Percentiles rank a stretch among this genome's conserved stretches.
Conservation (phyloP, 768 basidiomycete genomes). For the Amanita phalloides region DNA sequence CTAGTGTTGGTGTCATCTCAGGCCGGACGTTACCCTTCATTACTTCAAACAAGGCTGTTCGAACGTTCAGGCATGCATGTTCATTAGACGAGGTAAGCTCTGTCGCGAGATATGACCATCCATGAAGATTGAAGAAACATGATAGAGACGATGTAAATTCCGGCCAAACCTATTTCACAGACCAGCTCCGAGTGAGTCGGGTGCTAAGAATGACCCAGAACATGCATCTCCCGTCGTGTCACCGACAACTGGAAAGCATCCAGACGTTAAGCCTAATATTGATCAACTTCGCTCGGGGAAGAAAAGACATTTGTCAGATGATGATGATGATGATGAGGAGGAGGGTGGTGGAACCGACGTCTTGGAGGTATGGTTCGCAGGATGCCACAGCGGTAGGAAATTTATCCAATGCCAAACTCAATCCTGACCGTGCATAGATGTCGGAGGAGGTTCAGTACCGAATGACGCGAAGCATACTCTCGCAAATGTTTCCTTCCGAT, state of each 20-base stretch:
- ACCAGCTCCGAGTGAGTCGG: slow-evolving; percentile 16
- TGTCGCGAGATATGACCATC: background rate
- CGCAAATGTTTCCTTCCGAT: slow-evolving; percentile 53
- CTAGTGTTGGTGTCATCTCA: slow-evolving; percentile 61
- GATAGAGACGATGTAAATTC: slow-evolving; percentile 56
- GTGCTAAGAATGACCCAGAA: slow-evolving; percentile 17
- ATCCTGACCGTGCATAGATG: slow-evolving; percentile 30
- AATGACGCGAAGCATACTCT: slow-evolving; percentile 35
- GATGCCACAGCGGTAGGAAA: slow-evolving; percentile 55
- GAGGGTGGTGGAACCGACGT: slow-evolving; percentile 29
- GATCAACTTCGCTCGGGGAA: background rate
- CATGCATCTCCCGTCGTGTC: slow-evolving; percentile 11
- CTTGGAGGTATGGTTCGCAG: slow-evolving; percentile 74
- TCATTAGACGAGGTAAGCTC: slow-evolving; percentile 61
- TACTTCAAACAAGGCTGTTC: slow-evolving; percentile 48
- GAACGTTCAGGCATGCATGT: slow-evolving; percentile 67
- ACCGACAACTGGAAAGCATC: background rate
- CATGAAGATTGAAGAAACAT: background rate
- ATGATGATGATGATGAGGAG: background rate
- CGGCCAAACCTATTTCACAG: slow-evolving; percentile 53
- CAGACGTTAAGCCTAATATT: slow-evolving; percentile 3
- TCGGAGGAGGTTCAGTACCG: slow-evolving; percentile 53
- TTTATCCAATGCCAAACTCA: background rate
- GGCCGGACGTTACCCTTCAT: slow-evolving; percentile 58
- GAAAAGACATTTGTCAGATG: background rate